Base-by-base conservation (phyloP, 768 basidiomycete species). In the Tylopilus intermedius region DNA sequence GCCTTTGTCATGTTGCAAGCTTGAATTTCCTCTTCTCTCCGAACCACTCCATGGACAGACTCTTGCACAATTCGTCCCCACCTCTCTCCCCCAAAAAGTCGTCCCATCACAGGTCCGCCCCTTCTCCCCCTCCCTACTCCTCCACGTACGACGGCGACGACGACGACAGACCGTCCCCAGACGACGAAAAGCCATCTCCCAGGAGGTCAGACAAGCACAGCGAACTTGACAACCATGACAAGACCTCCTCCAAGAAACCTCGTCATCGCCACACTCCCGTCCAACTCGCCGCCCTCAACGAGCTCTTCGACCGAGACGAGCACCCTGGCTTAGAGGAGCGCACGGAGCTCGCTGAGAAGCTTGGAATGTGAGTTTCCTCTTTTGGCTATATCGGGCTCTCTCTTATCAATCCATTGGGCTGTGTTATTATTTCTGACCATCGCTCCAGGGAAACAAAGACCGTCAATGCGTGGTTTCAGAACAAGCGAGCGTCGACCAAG, bases 381-480 rank as follows among this genome's bases (percentile, higher is more conserved):
- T 68, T 68, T 47, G 58, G 67, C 39, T 46, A 65, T 58, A 55
- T 55, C 59, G 51, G 54, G 45, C 33, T 21, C 39, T 21, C 39
- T 45, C 51, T 60, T 63, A 58, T 66, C 58, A 57, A 51, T 58
- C 41, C 39, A 2, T 21, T 24, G 49, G 29, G 50, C 47, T 46
- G 45, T 47, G 18, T 58, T 45, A 41, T 58, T 45, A 41, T 61
- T 47, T 52, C 18, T 44, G 47, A n/a, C 55, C 38, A 45, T 53
- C 18, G 3, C 57, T 49, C 48, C 65, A 90, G 88, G 84, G 86
- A 89, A 67, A 83, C 81, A 68, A 90, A 90, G 77, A 88, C 86
- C 2, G 87, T 90, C 65, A 86, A 87, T 66, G 85, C 88, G 13
- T 90, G 86, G 84, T 90, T 90, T 70, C 88, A 90, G 72, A 90